phyloP scores from a whole-genome alignment of 176 grass and related monocot species.

The Oryza rufipogon region DNA sequence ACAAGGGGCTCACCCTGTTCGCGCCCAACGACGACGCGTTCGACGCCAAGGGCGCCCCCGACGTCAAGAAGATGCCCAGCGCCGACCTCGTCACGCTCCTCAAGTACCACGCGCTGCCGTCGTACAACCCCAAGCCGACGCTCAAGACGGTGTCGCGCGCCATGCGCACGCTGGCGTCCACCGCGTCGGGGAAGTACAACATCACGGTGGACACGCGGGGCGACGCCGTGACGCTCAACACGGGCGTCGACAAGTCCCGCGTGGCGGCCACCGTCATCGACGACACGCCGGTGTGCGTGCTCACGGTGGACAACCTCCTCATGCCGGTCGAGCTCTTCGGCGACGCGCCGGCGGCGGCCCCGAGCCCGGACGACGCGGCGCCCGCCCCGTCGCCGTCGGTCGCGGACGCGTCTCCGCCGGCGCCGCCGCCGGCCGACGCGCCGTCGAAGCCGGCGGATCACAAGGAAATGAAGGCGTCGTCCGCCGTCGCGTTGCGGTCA shows the following conservation, averaged over 20 bases:
- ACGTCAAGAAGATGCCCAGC: slow-evolving; percentile 58
- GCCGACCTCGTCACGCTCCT: slow-evolving; percentile 71
- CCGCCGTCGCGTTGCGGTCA: slow-evolving; percentile 6
- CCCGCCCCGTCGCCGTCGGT: slow-evolving; percentile 31
- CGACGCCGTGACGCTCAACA: slow-evolving; percentile 75
- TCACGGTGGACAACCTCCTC: slow-evolving; percentile 72
- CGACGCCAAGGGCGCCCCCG: slow-evolving; percentile 49
- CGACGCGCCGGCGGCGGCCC: slow-evolving; percentile 39
- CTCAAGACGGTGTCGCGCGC: slow-evolving; percentile 54
- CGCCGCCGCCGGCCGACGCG: slow-evolving; percentile 30
- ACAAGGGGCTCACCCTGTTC: slow-evolving; percentile 79
- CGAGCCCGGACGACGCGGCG: slow-evolving; percentile 33
- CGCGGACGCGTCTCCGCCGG: slow-evolving; percentile 31
- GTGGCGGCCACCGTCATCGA: slow-evolving; percentile 77
- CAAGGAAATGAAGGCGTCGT: slow-evolving; percentile 42
- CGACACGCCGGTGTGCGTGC: slow-evolving; percentile 67
- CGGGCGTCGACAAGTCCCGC: slow-evolving; percentile 70
- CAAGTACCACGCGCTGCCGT: slow-evolving; percentile 78
- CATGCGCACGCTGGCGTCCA: slow-evolving; percentile 61
- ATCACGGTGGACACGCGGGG: slow-evolving; percentile 59
- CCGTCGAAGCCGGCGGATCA: slow-evolving; percentile 52
- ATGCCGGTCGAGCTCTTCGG: slow-evolving; percentile 76
- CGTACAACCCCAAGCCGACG: slow-evolving; percentile 74
- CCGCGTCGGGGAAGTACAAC: slow-evolving; percentile 46
- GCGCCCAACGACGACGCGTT: slow-evolving; percentile 93